Evolutionary conservation across 495 filamentous ascomycete species (phyloP).

Genomic region (Annulohypoxylon nitens): DNA sequence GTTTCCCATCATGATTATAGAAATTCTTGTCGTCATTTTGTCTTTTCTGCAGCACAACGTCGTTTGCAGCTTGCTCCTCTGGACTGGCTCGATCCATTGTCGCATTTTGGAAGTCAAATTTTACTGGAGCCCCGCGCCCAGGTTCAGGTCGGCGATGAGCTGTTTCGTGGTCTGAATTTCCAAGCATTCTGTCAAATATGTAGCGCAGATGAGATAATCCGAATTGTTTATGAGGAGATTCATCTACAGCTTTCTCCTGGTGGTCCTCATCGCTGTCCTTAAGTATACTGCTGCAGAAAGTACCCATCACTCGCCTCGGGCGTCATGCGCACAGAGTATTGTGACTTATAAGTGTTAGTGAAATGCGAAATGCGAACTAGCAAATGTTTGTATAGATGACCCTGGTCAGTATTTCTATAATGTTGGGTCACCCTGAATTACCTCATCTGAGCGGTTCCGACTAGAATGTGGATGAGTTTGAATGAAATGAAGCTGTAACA

Average conservation of each 20-base stretch:
- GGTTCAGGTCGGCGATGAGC: not conserved
- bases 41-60: constrained; percentile 51
- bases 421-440: not conserved
- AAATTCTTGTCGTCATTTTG: constrained; percentile 51
- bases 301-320: constrained; percentile 30
- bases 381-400: constrained; percentile 10
- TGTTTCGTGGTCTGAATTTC: not conserved
- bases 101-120: constrained; percentile 41
- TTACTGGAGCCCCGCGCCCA: constrained; percentile 5
- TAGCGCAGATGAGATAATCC: constrained; percentile 14
- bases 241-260: constrained; percentile 27
- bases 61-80: constrained; percentile 49
- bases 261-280: constrained; percentile 38
- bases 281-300: constrained; percentile 36
- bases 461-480: not conserved
- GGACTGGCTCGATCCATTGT: constrained; percentile 36
- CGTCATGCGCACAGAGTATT: constrained; percentile 8
- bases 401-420: not conserved
- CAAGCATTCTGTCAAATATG: constrained; percentile 30
- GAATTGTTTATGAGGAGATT: constrained; percentile 15
- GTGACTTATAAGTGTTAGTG: constrained; percentile 4
- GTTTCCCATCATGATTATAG: constrained; percentile 49
- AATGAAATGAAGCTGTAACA: constrained; percentile 1
- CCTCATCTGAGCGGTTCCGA: not conserved
- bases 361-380: constrained; percentile 5